Evolutionary conservation across 164 flowering plant species (phyloP), one percentile per base, ranked within the genome.

Genomic region (Umbellularia californica): DNA sequence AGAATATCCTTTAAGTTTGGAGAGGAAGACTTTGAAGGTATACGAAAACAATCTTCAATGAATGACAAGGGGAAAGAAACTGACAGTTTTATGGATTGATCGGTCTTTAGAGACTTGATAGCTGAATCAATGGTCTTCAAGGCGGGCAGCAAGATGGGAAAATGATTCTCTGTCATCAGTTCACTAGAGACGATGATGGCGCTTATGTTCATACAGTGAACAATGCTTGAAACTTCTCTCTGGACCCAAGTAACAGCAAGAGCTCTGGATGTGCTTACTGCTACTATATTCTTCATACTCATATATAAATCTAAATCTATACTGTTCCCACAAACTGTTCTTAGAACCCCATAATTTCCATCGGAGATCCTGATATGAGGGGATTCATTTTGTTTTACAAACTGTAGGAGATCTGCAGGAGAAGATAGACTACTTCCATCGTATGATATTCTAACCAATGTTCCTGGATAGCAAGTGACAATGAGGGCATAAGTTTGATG

Each of bases 341-440:
- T 69, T 41, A 41, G 28, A 1, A 69, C 41, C 27, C 71, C 20
- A n/a, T 41, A 10, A 69, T 69, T 41, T 69, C 20, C 55, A 41
- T 69, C 58, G 1, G 28, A 69, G 47, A 69, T 69, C 24, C 71
- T 69, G 71, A 69, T 23, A 69, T 69, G 71, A 69, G 71, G 47
- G 13, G 23, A 20, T 7, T n/a, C 23, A 7, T 69, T 69, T 50
- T 22, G 71, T 41, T 69, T 69, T 52, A 69, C 25, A 69, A 47
- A 12, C 25, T 69, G 52, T 10, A 47, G 5, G 20, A 69, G 27
- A 20, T 69, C 71, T 69, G 71, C 71, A 2, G 52, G 71, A 19
- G 71, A 47, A 69, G 52, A 69, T 20, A 23, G 19, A 41, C 12
- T 30, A 47, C 51, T 69, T 28, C 71, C 67, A 64, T 23, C 67